Evolutionary conservation across 352 stramenopile species (phyloP).

Genomic region (Globisporangium recalcitrans): DNA sequence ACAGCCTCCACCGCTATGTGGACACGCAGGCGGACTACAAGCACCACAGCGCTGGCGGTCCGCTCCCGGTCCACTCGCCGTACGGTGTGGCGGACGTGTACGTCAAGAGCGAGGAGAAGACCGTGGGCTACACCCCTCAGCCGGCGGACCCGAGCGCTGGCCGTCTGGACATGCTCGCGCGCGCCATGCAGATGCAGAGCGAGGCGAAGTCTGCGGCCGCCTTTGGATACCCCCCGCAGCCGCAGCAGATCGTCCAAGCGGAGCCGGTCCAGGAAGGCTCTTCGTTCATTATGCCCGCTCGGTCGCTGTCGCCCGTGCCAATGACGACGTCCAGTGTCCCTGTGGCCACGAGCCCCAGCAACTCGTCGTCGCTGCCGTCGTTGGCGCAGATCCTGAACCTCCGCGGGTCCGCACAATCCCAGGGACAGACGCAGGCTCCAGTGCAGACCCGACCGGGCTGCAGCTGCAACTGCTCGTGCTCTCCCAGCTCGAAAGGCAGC

Average conservation of each 20-base stretch:
- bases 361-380: conserved; percentile 47
- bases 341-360: conserved; percentile 26
- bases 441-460: conserved; percentile 13
- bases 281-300: conserved; percentile 12
- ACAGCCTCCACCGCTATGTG: conserved; percentile 9
- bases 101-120: conserved; percentile 34
- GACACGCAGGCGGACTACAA: conserved; percentile 31
- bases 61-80: conserved; percentile 29
- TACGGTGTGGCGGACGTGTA: conserved; percentile 58
- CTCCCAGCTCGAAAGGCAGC: conserved; percentile 13
- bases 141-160: conserved; percentile 26
- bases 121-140: conserved; percentile 19
- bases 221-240: conserved; percentile 7
- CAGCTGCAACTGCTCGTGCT: conserved; percentile 23
- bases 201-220: conserved; percentile 10
- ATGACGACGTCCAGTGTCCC: conserved; percentile 1
- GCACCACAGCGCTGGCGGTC: conserved; percentile 17
- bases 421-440: neutral
- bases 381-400: conserved; percentile 72
- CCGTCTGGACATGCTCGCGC: conserved; percentile 66
- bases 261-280: conserved; percentile 18
- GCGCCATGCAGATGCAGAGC: conserved; percentile 43
- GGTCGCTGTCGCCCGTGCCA: conserved; percentile 14
- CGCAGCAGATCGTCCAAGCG: conserved; percentile 12
- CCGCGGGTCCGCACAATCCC: conserved; percentile 20